Conservation (phyloP, 768 basidiomycete species). For the Phanerochaete sordida region DNA sequence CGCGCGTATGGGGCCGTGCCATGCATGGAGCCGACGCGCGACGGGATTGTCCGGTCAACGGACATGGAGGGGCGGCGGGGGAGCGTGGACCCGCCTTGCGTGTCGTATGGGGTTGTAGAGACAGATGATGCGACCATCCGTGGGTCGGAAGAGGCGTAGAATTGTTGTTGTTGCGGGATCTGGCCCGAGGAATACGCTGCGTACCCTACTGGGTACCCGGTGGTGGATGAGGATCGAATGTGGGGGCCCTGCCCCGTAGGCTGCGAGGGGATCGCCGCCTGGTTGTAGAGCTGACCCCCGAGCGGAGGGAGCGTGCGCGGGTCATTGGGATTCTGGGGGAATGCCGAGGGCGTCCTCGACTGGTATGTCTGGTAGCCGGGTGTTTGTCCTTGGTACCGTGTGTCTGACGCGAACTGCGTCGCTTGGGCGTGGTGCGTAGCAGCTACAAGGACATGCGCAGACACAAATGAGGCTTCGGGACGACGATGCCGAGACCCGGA, state of each 20-base stretch:
- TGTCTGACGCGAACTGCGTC: conserved; percentile 31
- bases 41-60: conserved; percentile 22
- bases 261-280: conserved; percentile 13
- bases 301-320: conserved; percentile 60
- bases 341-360: conserved; percentile 46
- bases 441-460: neutral
- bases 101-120: conserved; percentile 13
- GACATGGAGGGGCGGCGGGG: conserved; percentile 34
- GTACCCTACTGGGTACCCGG: conserved; percentile 57
- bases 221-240: conserved; percentile 58
- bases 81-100: conserved; percentile 14
- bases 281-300: conserved; percentile 20
- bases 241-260: conserved; percentile 18
- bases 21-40: conserved; percentile 24
- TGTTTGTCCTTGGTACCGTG: conserved; percentile 46
- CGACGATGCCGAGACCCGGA: neutral
- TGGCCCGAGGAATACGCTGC: conserved; percentile 37
- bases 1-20: conserved; percentile 55
- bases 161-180: conserved; percentile 26
- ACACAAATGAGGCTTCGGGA: neutral
- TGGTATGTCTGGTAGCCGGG: conserved; percentile 42
- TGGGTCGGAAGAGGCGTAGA: conserved; percentile 35
- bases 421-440: conserved; percentile 16
- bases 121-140: conserved; percentile 26
- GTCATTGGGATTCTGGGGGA: conserved; percentile 45